Evolutionary conservation across 2,329 filamentous ascomycete genomes (phyloP).

Genomic region (Trichoderma afroharzianum): DNA sequence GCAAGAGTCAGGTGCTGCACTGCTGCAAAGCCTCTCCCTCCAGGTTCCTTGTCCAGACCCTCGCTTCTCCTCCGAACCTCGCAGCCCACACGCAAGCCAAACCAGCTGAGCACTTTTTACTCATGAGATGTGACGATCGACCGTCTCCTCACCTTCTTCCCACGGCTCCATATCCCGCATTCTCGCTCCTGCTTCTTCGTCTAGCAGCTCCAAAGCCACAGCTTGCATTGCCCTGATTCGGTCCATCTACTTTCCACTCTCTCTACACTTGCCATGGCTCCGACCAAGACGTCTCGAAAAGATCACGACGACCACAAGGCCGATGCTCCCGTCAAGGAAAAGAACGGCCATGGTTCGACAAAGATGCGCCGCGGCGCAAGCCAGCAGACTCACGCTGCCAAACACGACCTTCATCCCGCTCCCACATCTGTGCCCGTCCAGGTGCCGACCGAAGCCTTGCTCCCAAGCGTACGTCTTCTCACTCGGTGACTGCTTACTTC

Average conservation of each 20-base stretch:
- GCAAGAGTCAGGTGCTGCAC: conserved; percentile 15
- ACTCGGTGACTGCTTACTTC: background rate
- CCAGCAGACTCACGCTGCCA: conserved; percentile 46
- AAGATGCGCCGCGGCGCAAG: conserved; percentile 56
- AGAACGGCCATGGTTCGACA: conserved; percentile 43
- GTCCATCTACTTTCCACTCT: background rate
- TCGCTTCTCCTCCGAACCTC: conserved; percentile 16
- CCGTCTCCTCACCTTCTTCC: background rate
- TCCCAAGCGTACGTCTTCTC: conserved; percentile 33
- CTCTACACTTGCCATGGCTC: conserved; percentile 37
- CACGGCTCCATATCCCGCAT: background rate
- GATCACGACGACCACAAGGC: conserved; percentile 48
- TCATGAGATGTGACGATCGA: conserved; percentile 11
- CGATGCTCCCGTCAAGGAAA: conserved; percentile 43
- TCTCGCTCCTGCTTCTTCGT: background rate
- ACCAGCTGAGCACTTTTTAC: background rate
- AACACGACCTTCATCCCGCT: conserved; percentile 42
- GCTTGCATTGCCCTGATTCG: background rate
- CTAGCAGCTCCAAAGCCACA: background rate
- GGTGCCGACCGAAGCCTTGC: conserved; percentile 28
- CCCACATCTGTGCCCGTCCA: conserved; percentile 32
- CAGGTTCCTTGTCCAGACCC: background rate
- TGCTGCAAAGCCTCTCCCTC: background rate
- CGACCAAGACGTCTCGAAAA: conserved; percentile 44
- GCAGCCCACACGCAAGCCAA: conserved; percentile 7